These are phyloP conservation scores for Colletotrichum spinosum DNA, from an alignment of 2,329 filamentous ascomycete genomes.

Conservation along the genomic window DNA sequence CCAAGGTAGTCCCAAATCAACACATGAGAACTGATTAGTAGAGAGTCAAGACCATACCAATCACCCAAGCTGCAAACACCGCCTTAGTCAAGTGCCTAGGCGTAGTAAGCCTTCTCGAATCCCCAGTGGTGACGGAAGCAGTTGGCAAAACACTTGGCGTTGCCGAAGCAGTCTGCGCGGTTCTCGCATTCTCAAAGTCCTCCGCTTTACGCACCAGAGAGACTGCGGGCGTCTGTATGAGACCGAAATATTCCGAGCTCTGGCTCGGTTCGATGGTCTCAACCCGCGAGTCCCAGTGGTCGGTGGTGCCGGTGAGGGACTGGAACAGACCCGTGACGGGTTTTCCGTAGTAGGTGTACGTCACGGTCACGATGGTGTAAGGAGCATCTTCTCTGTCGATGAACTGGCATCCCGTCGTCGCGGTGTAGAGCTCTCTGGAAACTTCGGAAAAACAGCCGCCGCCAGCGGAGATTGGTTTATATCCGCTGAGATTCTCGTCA, in stretches of 20 bases:
- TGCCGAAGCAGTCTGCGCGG: no score
- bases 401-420: neutral
- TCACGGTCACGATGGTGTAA: neutral
- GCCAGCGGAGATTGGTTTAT: neutral
- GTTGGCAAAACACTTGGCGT: no score
- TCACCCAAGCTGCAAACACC: no score
- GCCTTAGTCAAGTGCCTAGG: no score
- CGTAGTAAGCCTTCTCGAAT: neutral
- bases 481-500: neutral
- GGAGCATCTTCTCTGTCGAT: neutral
- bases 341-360: constrained; percentile 9
- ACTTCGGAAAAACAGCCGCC: neutral
- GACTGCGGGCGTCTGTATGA: neutral
- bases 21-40: no score
- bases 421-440: neutral
- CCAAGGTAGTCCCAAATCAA: no score
- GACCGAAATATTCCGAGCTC: neutral
- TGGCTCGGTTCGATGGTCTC: neutral
- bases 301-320: neutral
- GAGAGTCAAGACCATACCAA: no score
- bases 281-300: neutral
- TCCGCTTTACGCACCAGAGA: neutral
- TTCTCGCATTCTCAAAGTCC: no score
- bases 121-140: no score
- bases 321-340: neutral